phyloP scores from a whole-genome alignment of 2,329 filamentous ascomycete genomes.

The Metarhizium sp. region DNA sequence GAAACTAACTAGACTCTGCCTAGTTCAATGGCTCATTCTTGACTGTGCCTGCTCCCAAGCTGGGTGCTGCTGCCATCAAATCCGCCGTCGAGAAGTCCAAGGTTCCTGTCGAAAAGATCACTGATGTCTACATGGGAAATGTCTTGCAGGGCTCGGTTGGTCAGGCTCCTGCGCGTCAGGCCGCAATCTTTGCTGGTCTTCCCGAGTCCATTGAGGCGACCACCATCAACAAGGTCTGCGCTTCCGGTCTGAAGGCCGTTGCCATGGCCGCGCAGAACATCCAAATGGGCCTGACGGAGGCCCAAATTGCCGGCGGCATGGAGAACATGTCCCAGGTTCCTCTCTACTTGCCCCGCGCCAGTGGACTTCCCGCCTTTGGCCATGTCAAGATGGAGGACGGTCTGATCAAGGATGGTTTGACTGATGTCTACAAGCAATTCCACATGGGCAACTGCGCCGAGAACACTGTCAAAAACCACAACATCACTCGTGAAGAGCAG shows the following conservation, averaged over 20 bases:
- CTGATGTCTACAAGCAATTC: constrained; percentile 92
- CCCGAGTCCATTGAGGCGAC: constrained; percentile 73
- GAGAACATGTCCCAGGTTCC: constrained; percentile 96
- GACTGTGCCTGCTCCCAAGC: constrained; percentile 72
- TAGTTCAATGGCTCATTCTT: constrained; percentile 93
- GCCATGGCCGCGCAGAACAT: constrained; percentile 88
- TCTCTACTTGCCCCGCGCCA: constrained; percentile 80
- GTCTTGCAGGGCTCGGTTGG: constrained; percentile 78
- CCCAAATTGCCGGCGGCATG: constrained; percentile 90
- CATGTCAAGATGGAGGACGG: constrained; percentile 84
- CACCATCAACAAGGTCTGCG: constrained; percentile 97
- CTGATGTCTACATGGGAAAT: constrained; percentile 96
- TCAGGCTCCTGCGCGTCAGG: constrained; percentile 87
- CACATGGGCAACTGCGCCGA: constrained; percentile 99
- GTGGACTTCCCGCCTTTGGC: constrained; percentile 74
- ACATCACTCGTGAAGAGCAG: constrained; percentile 74
- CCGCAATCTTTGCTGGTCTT: constrained; percentile 78
- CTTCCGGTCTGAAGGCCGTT: constrained; percentile 89
- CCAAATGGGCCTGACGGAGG: constrained; percentile 80
- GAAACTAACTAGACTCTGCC: background rate
- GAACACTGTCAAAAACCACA: constrained; percentile 81
- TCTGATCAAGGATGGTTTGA: constrained; percentile 86
- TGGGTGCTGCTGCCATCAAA: constrained; percentile 87
- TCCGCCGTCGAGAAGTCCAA: constrained; percentile 80
- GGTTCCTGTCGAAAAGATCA: constrained; percentile 71